Evolutionary conservation across 306 rosid genomes (phyloP), one percentile per base, ranked within the genome.

Genomic region (Cicer bijugum): DNA sequence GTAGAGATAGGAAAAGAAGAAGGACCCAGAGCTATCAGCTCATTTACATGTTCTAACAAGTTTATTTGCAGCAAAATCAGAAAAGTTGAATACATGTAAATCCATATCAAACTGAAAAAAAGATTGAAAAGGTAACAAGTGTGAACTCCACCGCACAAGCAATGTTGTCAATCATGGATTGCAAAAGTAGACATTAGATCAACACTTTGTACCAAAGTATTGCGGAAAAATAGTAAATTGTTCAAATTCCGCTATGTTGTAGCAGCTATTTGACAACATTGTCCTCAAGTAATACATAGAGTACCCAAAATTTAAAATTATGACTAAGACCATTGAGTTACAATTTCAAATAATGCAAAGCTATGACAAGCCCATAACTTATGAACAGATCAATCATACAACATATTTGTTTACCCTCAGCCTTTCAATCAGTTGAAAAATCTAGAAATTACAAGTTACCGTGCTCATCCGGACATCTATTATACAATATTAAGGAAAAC

Each of bases 1-100:
- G 2, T 40, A 53, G 51, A 35, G n/a, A 51, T 35, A 16, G 39
- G 42, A 53, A 53, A 14, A 3, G 20, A 52, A 20, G 39, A 55
- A 71, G 42, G 44, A 55, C 28, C 12, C 20, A 6, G 48, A 17
- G 50, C 19, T 72, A 59, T 72, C 57, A 28, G 69, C 4, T 28
- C 59, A 45, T 61, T 60, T 53, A 50, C 59, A 61, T 46, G 61
- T 53, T 42, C 39, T 40, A 68, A 17, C 15, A 77, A 17, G 43
- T 17, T 52, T 57, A 28, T 7, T 67, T 69, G 63, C 35, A 42
- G 51, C 70, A 10, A 65, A 56, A 57, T 14, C 69, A 47, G 39
- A 59, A 61, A 72, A 33, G 8, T 4, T 23, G 15, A 45, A 19
- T 7, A 6, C 4, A 19, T 52, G 39, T 8, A 6, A 63, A 44